Base-by-base conservation (phyloP, 2,329 filamentous ascomycete species). In the Exophiala oligosperma region DNA sequence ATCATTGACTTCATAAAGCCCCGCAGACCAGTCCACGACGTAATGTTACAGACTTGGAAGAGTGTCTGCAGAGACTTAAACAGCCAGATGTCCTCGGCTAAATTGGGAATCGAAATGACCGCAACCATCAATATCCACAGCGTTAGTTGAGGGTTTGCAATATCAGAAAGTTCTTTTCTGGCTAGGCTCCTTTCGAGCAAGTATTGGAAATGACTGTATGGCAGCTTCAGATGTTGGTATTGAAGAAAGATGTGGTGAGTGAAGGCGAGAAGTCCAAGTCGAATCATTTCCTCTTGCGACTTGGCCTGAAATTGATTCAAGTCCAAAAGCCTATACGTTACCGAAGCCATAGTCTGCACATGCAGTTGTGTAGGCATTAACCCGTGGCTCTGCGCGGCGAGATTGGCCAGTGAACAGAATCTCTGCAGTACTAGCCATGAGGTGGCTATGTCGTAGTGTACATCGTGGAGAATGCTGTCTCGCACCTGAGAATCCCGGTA, bases 281-380 rank as follows among this genome's bases (percentile, higher is more conserved):
- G 73, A 9, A 79, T 62, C 1, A 68, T 65, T 61, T 78, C 74
- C 37, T 75, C 63, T 4, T 64, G 48, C 1, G 71, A 70, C 11
- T 62, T 64, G 1, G 28, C 14, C 4, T 66, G 57, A 54, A 72
- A 73, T 9, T 9, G 32, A 2, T 54, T 49, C 68, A 73, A 72
- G 35, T 67, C 47, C 17, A 78, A 62, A 2, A 79, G 69, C 2
- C 71, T 74, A 62, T 79, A 79, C 66, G 74, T 73, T 28, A 74
- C 68, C 14, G 75, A 72, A 2, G 66, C 62, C 73, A 77, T 77
- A 24, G 69, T 69, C 11, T 72, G 63, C 11, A 68, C 50, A 4
- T 71, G 56, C 2, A 63, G 60, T 47, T 65, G 51, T 23, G 59
- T 59, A 1, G 65, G 44, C 9, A 74, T 60, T 14, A 55, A 55